Evolutionary conservation across 805 yeast species (phyloP).

Genomic region (Saturnispora quitensis): DNA sequence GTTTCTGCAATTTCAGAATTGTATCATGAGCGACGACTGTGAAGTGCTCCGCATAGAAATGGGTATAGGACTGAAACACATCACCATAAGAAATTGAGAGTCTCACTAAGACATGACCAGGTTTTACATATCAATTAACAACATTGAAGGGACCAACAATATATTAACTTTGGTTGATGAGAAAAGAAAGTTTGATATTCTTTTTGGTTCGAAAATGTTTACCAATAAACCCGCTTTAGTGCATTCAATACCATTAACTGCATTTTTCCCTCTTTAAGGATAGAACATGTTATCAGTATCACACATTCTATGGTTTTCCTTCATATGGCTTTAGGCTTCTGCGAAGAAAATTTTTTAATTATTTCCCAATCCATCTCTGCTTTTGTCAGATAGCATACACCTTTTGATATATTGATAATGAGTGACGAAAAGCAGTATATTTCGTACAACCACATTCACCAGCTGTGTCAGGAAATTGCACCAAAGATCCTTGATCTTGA

Average conservation of each 20-base stretch:
- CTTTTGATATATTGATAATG: background rate
- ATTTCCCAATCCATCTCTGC: background rate
- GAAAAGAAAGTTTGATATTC: too few relatives aligned
- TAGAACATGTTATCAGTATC: background rate
- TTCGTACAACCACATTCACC: conserved; percentile 74
- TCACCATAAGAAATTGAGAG: too few relatives aligned
- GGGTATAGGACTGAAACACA: too few relatives aligned
- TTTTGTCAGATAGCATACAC: background rate
- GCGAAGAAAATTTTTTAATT: background rate
- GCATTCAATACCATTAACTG: background rate
- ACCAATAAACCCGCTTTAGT: too few relatives aligned
- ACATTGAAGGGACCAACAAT: too few relatives aligned
- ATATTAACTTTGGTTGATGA: too few relatives aligned
- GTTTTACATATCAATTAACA: too few relatives aligned
- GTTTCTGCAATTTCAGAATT: too few relatives aligned
- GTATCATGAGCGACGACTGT: too few relatives aligned
- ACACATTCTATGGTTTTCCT: background rate
- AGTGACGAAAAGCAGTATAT: conserved; percentile 49
- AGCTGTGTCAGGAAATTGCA: conserved; percentile 39
- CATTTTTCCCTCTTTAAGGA: background rate
- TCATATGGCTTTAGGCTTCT: background rate
- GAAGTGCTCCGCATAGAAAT: too few relatives aligned
- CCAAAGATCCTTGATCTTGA: conserved; percentile 53
- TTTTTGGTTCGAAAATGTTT: too few relatives aligned
- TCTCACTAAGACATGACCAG: too few relatives aligned